Base-by-base conservation (phyloP, 1,284 basidiomycete species). In the Flammula alnicola region DNA sequence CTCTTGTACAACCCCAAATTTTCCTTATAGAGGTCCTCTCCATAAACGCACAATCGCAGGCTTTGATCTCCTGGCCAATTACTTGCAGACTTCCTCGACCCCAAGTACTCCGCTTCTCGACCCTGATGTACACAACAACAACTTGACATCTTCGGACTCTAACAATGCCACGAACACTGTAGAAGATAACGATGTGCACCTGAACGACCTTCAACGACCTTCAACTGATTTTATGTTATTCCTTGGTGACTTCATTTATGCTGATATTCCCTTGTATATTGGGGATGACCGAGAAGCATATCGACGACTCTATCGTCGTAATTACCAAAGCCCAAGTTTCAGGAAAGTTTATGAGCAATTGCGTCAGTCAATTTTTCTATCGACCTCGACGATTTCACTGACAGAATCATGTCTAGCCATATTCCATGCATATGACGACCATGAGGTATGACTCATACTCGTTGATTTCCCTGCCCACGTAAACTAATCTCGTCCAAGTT, bases 221-320 rank as follows among this genome's bases (percentile, higher is more conserved):
- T 66, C 67, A 0, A 63, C 74, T 2, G 77, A 81, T 48, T 89
- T 88, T 57, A 66, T 88, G 66, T 61, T 88, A 9, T 81, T 87
- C 62, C 67, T 88, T 43, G 86, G 86, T 2, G 86, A 91, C 61
- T 85, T 88, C 59, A 86, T 92, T 58, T 91, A 92, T 58, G 86
- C 84, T 5, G 88, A 92, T 61, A 82, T 90, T 1, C 89, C 89
- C 3, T 54, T 74, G 10, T 85, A 82, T 64, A 75, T 77, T 46
- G 83, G 84, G 3, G 79, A 83, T 52, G 67, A 75, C 50, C 66
- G 69, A 47, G 77, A 83, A 44, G 74, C 77, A 5, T 89, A 86
- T 62, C 68, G 78, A 49, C 75, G 84, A 32, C 71, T 86, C 12
- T 90, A 90, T 61, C 70, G 87, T 23, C 76, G 83, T 43, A 81